Evolutionary conservation across 2,329 filamentous ascomycete genomes (phyloP).

Genomic region (Hirsutella rhossiliensis): DNA sequence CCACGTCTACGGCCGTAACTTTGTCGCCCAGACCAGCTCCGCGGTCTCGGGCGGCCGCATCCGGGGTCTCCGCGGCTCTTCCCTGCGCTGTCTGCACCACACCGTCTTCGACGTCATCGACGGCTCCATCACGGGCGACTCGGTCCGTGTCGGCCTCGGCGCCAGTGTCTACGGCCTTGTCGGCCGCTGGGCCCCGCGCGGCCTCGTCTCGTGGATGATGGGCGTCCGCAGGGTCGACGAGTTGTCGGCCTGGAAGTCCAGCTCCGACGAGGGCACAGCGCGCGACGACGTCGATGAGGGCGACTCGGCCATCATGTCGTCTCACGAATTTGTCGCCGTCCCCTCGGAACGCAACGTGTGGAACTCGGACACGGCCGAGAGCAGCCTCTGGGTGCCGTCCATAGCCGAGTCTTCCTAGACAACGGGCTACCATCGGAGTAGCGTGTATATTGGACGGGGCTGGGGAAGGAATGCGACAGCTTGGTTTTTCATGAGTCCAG

Average conservation of each 20-base stretch:
- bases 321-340: slow-evolving; percentile 40
- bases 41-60: slow-evolving; percentile 44
- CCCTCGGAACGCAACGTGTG: slow-evolving; percentile 27
- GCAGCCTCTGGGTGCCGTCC: slow-evolving; percentile 32
- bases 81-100: slow-evolving; percentile 69
- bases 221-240: slow-evolving; percentile 55
- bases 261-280: slow-evolving; percentile 24
- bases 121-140: slow-evolving; percentile 43
- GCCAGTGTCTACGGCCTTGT: slow-evolving; percentile 77
- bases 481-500: neutral
- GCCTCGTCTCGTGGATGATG: slow-evolving; percentile 88
- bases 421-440: too few relatives aligned
- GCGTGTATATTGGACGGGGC: neutral
- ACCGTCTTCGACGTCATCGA: slow-evolving; percentile 84
- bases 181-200: slow-evolving; percentile 64
- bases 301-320: slow-evolving; percentile 15
- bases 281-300: slow-evolving; percentile 21
- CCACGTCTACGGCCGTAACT: slow-evolving; percentile 51
- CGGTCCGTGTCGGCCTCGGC: slow-evolving; percentile 74
- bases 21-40: slow-evolving; percentile 40
- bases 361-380: slow-evolving; percentile 27
- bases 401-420: slow-evolving; percentile 10
- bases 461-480: neutral
- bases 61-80: slow-evolving; percentile 54
- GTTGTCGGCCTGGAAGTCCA: slow-evolving; percentile 40